phyloP scores from a whole-genome alignment of 306 rosid species.

The Lupinus albus region DNA sequence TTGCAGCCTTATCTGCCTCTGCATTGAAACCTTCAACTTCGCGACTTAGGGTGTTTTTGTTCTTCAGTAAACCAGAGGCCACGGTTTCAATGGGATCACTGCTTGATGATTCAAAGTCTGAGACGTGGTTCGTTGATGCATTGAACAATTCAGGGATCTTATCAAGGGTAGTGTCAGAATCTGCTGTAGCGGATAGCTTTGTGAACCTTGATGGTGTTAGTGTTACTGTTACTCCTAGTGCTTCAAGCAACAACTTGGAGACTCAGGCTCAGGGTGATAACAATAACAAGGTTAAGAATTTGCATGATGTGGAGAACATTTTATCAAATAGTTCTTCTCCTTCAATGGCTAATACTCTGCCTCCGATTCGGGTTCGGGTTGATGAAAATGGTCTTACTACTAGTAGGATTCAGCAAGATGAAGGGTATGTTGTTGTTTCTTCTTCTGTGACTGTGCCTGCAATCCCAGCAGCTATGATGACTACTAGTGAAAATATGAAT shows the following conservation, averaged over 20 bases:
- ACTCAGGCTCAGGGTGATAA: slow-evolving; percentile 49
- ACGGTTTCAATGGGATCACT: slow-evolving; percentile 78
- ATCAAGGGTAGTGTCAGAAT: slow-evolving; percentile 63
- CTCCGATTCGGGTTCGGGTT: slow-evolving; percentile 80
- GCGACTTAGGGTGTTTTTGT: slow-evolving; percentile 72
- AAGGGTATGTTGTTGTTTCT: slow-evolving; percentile 41
- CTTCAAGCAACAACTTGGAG: slow-evolving; percentile 69
- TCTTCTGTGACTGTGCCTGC: slow-evolving; percentile 47
- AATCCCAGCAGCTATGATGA: slow-evolving; percentile 43
- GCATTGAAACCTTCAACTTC: slow-evolving; percentile 61
- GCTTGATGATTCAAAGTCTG: slow-evolving; percentile 81
- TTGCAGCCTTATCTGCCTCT: slow-evolving; percentile 41
- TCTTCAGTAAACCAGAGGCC: slow-evolving; percentile 74
- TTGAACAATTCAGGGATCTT: slow-evolving; percentile 68
- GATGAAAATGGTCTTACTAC: slow-evolving; percentile 50
- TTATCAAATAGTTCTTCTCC: slow-evolving; percentile 66
- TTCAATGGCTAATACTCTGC: slow-evolving; percentile 72
- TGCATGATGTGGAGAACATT: slow-evolving; percentile 58
- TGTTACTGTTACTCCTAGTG: slow-evolving; percentile 44
- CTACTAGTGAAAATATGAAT: slow-evolving; percentile 47
- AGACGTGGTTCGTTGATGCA: slow-evolving; percentile 93
- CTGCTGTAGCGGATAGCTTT: slow-evolving; percentile 57
- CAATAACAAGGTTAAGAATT: slow-evolving; percentile 51
- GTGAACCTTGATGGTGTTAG: slow-evolving; percentile 54
- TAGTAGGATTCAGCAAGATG: slow-evolving; percentile 53